Conservation (phyloP, 2,329 filamentous ascomycete species). For the Sporothrix curviconia region DNA sequence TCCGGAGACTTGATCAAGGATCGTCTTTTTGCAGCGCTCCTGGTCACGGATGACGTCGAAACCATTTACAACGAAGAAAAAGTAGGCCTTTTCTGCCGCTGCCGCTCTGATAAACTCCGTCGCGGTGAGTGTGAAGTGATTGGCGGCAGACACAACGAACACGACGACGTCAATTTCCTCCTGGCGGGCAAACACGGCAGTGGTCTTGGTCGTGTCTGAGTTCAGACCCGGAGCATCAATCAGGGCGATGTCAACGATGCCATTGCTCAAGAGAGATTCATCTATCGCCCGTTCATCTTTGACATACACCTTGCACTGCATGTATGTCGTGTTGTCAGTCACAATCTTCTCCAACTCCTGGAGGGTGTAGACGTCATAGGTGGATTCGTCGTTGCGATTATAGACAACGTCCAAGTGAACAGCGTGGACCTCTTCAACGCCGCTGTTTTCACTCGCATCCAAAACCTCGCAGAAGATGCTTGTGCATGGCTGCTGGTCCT, state of each 20-base stretch:
- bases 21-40: slow-evolving; percentile 82
- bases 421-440: slow-evolving; percentile 90
- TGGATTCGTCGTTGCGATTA: slow-evolving; percentile 84
- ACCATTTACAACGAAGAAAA: slow-evolving; percentile 98
- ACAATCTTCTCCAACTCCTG: slow-evolving; percentile 82
- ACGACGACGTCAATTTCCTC: slow-evolving; percentile 99
- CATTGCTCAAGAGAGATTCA: slow-evolving; percentile 92
- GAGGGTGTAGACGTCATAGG: slow-evolving; percentile 80
- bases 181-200: slow-evolving; percentile 91
- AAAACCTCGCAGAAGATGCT: slow-evolving; percentile 98
- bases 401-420: slow-evolving; percentile 77
- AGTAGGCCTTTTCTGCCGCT: slow-evolving; percentile 93
- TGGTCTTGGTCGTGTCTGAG: slow-evolving; percentile 93
- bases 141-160: slow-evolving; percentile 94
- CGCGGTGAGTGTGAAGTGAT: slow-evolving; percentile 96
- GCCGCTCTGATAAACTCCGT: slow-evolving; percentile 96
- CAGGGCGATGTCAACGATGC: slow-evolving; percentile 93
- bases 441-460: slow-evolving; percentile 83
- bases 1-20: slow-evolving; percentile 78
- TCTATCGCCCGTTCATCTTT: slow-evolving; percentile 84
- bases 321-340: slow-evolving; percentile 77
- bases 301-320: slow-evolving; percentile 95
- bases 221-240: slow-evolving; percentile 96
- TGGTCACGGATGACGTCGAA: slow-evolving; percentile 93
- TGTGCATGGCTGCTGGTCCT: slow-evolving; percentile 96